Evolutionary conservation across 1,139 yeast species (phyloP).

Genomic region (Geotrichum aggregatum): DNA sequence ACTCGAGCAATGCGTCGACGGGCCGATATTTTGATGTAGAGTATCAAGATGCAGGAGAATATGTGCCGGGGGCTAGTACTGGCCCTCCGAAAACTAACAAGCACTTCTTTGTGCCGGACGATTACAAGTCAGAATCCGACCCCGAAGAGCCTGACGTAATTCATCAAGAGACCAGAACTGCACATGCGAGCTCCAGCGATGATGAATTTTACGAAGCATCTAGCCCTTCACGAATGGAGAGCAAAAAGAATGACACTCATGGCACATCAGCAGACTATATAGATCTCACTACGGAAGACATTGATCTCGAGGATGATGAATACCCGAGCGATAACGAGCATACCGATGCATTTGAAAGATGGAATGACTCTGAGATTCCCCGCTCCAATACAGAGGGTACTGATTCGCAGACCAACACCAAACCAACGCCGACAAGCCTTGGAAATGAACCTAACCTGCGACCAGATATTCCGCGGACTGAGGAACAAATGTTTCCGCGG

Average conservation of each 20-base stretch:
- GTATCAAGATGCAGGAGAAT: slow-evolving; percentile 2
- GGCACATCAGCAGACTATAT: neutral
- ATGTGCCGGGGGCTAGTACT: neutral
- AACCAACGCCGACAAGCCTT: neutral
- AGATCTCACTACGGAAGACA: neutral
- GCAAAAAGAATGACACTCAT: neutral
- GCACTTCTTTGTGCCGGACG: slow-evolving; percentile 6
- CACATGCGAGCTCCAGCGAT: neutral
- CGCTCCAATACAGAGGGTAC: neutral
- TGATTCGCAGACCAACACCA: neutral
- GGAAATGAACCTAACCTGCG: slow-evolving; percentile 3
- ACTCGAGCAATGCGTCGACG: neutral
- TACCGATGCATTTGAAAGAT: neutral
- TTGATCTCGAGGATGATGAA: neutral
- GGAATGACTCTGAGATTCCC: neutral
- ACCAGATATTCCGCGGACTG: neutral
- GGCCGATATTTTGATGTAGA: slow-evolving; percentile 5
- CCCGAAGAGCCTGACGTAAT: slow-evolving; percentile 9
- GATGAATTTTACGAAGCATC: neutral
- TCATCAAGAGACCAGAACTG: neutral
- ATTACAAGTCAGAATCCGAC: neutral
- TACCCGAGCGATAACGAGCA: neutral
- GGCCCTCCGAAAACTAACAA: slow-evolving; percentile 2
- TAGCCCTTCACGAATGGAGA: neutral
- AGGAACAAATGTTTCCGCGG: neutral